phyloP scores from a whole-genome alignment of 2,329 filamentous ascomycete genomes.

The Sarocladiaceae sp. region DNA sequence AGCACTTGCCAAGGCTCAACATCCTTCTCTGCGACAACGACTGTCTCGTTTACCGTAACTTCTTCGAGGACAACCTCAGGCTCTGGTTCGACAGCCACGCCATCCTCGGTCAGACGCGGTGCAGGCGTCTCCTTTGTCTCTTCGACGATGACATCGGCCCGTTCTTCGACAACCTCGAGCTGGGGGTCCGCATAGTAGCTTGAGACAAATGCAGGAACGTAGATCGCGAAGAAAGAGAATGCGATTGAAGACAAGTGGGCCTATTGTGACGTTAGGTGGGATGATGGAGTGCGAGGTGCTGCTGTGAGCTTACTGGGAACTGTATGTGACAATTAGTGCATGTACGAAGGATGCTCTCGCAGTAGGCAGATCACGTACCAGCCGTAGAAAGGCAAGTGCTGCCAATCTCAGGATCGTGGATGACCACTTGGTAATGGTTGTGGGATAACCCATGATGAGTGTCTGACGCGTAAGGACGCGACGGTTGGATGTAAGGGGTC shows the following conservation, averaged over 20 bases:
- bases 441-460: neutral
- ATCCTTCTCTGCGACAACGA: slow-evolving; percentile 52
- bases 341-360: neutral
- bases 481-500: no score
- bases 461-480: neutral
- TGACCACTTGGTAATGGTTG: slow-evolving; percentile 3
- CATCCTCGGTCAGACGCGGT: slow-evolving; percentile 25
- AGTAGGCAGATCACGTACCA: neutral
- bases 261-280: slow-evolving; percentile 16
- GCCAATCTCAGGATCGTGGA: slow-evolving; percentile 2
- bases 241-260: slow-evolving; percentile 44
- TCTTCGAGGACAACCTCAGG: slow-evolving; percentile 37
- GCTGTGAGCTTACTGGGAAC: neutral
- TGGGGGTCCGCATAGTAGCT: slow-evolving; percentile 51
- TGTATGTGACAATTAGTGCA: neutral
- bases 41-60: slow-evolving; percentile 57
- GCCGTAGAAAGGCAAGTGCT: slow-evolving; percentile 2
- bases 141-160: slow-evolving; percentile 50
- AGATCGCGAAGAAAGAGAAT: slow-evolving; percentile 59
- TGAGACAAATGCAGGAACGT: slow-evolving; percentile 56
- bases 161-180: slow-evolving; percentile 53
- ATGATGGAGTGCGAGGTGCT: neutral
- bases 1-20: slow-evolving; percentile 57
- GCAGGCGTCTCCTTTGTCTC: slow-evolving; percentile 32
- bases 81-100: slow-evolving; percentile 20